phyloP scores from a whole-genome alignment of 257 asterid species.

The Marsdenia floribunda region DNA sequence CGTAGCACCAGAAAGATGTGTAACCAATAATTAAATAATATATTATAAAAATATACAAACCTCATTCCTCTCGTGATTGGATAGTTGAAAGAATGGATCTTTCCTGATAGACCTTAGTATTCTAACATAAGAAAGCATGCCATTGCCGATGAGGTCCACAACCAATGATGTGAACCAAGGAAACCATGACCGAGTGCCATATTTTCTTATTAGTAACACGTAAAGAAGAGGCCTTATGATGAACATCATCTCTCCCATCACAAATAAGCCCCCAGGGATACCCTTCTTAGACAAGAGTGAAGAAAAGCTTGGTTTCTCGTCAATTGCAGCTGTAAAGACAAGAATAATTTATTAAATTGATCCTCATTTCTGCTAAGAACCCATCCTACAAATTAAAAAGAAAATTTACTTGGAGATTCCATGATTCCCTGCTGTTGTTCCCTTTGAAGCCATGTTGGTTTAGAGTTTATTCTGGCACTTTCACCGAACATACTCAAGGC shows the following conservation, averaged over 20 bases:
- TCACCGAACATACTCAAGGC: conserved; percentile 89
- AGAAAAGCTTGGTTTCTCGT: conserved; percentile 45
- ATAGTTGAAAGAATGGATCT: conserved; percentile 34
- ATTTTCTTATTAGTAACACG: conserved; percentile 68
- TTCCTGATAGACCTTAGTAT: conserved; percentile 26
- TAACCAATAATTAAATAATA: neutral
- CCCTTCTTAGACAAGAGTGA: conserved; percentile 68
- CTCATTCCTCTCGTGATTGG: conserved; percentile 67
- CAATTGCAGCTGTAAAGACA: conserved; percentile 34
- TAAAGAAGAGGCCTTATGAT: conserved; percentile 78
- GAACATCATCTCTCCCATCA: conserved; percentile 81
- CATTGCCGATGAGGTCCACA: conserved; percentile 69
- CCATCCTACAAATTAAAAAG: neutral
- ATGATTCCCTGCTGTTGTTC: conserved; percentile 62
- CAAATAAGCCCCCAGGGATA: conserved; percentile 63
- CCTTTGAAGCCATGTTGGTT: conserved; percentile 74
- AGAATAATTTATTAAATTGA: neutral
- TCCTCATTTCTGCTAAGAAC: neutral
- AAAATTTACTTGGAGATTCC: conserved; percentile 54
- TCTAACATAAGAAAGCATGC: conserved; percentile 47
- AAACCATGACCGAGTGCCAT: conserved; percentile 72
- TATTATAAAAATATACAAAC: conserved; percentile 31
- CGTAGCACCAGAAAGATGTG: neutral
- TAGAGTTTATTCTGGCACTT: conserved; percentile 60
- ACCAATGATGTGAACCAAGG: conserved; percentile 79